Base-by-base conservation (phyloP, 768 basidiomycete genomes). In the Omphalotus guepiniiformis region DNA sequence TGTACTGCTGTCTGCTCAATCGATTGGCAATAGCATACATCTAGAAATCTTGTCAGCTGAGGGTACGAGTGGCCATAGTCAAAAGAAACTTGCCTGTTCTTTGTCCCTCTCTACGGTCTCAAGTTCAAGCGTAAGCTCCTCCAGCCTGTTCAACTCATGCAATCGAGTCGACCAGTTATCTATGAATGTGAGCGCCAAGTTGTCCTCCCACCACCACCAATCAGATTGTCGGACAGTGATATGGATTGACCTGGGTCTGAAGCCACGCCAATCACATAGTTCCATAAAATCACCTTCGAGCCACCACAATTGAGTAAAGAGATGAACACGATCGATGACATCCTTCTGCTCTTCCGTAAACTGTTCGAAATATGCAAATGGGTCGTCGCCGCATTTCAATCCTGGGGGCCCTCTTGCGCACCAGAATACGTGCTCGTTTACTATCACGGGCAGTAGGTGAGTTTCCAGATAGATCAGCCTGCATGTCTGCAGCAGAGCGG, bases 121-220 rank as follows among this genome's bases (percentile, higher is more conserved):
- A 15, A 62, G 30, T 52, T 62, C 60, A 2, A 62, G 35, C 35
- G 51, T 41, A 13, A 62, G 41, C 26, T 58, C 52, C 38, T 55
- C 18, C 29, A 62, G 36, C 19, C 48, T 41, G 8, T 39, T 42
- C 2, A 56, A 22, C 18, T 32, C 32, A 22, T 37, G 41, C 44
- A 58, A 30, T 35, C 42, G 48, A 1, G n/a, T 6, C 3, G 44
- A 47, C 60, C 60, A 62, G 15, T 34, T 39, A 3, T 48, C 23
- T 6, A 50, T 22, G 3, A 62, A 39, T 18, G 23, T n/a, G 2
- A 62, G 51, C 8, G 30, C 21, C 9, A 52, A 28, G 16, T 48
- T 47, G 12, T n/a, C 8, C 48, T 61, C 60, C 60, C 60, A 62
- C 8, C 16, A 43, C 55, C 60, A 58, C 60, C 60, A 62, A 43